A percentile compares a stretch with the other conserved stretches of the same genome.
These are phyloP conservation scores for Amphirosellinia nigrospora DNA, from an alignment of 495 filamentous ascomycete species.

Conservation along the genomic window DNA sequence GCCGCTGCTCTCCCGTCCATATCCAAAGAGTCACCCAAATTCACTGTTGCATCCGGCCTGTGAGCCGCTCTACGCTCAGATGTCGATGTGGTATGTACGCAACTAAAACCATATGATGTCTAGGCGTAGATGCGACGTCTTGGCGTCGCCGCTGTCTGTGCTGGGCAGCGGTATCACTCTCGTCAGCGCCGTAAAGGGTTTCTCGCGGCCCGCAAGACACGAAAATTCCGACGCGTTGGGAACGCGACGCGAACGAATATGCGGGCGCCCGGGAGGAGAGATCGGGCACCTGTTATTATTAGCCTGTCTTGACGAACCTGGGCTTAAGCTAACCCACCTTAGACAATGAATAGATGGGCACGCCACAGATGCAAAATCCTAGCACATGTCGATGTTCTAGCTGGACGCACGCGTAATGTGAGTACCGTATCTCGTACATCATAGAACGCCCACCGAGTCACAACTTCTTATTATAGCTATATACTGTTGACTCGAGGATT, in stretches of 20 bases:
- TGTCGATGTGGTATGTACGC: background rate
- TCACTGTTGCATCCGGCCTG: slow-evolving; percentile 7
- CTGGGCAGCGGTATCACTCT: slow-evolving; percentile 9
- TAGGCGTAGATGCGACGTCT: slow-evolving; percentile 11
- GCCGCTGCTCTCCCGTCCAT: background rate
- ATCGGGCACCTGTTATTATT: slow-evolving; percentile 10
- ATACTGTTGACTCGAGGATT: background rate
- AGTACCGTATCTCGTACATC: background rate
- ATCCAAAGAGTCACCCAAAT: background rate
- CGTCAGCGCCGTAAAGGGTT: background rate
- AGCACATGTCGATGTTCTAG: slow-evolving; percentile 1
- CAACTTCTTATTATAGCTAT: background rate
- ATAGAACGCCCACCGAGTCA: background rate
- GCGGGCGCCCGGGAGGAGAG: slow-evolving; percentile 2
- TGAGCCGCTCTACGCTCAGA: slow-evolving; percentile 19
- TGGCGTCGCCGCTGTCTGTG: background rate
- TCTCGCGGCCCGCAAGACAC: slow-evolving; percentile 9
- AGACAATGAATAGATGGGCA: background rate
- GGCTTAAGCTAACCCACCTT: background rate
- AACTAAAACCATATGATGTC: background rate
- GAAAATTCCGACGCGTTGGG: slow-evolving; percentile 21
- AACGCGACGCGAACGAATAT: slow-evolving; percentile 17
- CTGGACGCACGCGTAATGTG: background rate
- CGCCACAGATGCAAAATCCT: slow-evolving; percentile 7
- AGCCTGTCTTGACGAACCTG: slow-evolving; percentile 13